Base-by-base conservation (phyloP, 2,329 filamentous ascomycete species). In the Myriangium duriaei region DNA sequence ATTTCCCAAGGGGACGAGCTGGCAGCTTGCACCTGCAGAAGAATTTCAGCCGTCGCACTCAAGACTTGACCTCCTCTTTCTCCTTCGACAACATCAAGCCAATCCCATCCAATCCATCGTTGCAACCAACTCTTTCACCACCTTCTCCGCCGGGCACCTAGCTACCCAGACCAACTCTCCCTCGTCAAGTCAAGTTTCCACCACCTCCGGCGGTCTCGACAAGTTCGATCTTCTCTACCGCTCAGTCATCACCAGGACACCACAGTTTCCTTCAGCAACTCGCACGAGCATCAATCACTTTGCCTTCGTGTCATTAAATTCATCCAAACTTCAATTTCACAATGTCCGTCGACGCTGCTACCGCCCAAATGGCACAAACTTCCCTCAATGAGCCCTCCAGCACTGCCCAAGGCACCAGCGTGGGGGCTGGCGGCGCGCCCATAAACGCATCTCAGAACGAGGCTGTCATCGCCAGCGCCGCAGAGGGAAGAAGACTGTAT, bases 401-500 rank as follows among this genome's bases (percentile, higher is more conserved):
- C 18, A 69, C 65, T 59, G 71, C 69, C 51, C 60, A 69, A 57
- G 74, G 78, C 50, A 71, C 72, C 52, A 54, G 45, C 46, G 53
- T 59, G 40, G 61, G 59, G 50, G 59, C 62, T 49, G 62, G 60
- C 57, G 61, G 61, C 54, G 61, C 64, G 53, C 76, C 77, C 60
- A 73, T 74, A 65, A 74, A 82, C 66, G 69, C 74, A 58, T 72
- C 79, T 56, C 74, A 81, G 68, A 81, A 84, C 62, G 86, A 94
- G 65, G 86, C 87, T 64, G 86, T 91, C 61, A 80, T 91, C 65
- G 85, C 86, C 69, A 94, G 86, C 71, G 91, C 91, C 66, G 87
- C 88, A 67, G 91, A 98, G 75, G 88, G 91, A 66, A 85, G 91
- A 73, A 85, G 91, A 72, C 81, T 98, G 59, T 98, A 98, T 73